phyloP scores from a whole-genome alignment of 257 asterid genomes.

The Solanum habrochaites region DNA sequence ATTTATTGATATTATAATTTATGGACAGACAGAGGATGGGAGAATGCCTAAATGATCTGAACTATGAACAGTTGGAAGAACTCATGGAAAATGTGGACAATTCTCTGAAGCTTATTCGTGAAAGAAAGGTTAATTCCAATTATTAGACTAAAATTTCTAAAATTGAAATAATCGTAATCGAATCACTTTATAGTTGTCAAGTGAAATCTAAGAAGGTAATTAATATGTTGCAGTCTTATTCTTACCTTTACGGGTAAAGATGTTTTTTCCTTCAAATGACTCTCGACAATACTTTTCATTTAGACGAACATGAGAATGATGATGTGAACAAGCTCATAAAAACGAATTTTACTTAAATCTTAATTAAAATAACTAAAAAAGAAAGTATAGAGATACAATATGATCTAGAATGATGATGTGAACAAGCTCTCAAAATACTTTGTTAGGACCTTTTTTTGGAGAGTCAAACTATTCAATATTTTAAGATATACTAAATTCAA shows the following conservation, averaged over 20 bases:
- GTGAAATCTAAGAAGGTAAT: background rate
- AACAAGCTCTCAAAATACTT: too few relatives aligned
- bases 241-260: background rate
- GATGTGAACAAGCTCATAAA: background rate
- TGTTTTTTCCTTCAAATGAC: background rate
- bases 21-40: constrained; percentile 36
- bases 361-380: background rate
- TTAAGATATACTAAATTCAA: too few relatives aligned
- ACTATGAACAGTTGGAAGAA: constrained; percentile 13
- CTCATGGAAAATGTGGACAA: constrained; percentile 30
- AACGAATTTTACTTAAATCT: background rate
- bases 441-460: too few relatives aligned
- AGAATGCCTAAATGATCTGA: constrained; percentile 27
- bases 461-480: too few relatives aligned
- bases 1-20: background rate
- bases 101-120: constrained; percentile 25
- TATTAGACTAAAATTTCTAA: background rate
- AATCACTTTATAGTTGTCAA: background rate
- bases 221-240: background rate
- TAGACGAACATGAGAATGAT: background rate
- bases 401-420: background rate
- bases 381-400: background rate
- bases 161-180: background rate
- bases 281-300: background rate
- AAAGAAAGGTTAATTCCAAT: constrained; percentile 24